These are phyloP conservation scores for Porphyrellus cyaneotinctus DNA, from an alignment of 768 basidiomycete species.

Conservation along the genomic window DNA sequence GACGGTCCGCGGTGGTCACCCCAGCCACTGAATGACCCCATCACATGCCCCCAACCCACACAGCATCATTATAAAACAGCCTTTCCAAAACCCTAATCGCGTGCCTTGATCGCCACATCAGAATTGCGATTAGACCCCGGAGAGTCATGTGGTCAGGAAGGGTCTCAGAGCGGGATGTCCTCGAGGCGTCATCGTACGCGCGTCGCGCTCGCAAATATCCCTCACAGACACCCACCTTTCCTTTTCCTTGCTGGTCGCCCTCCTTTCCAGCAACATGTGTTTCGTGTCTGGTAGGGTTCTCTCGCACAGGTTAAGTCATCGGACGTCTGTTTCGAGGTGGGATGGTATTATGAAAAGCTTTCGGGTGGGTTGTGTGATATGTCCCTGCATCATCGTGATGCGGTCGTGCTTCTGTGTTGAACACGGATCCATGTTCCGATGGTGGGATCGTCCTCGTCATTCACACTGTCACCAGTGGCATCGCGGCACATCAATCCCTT, in stretches of 20 bases:
- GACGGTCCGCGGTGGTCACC: neutral
- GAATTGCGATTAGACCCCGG: neutral
- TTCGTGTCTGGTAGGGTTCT: neutral
- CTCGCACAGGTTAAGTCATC: neutral
- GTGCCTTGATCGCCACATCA: slow-evolving; percentile 4
- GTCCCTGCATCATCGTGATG: slow-evolving; percentile 4
- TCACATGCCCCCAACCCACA: neutral
- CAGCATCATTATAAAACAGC: neutral
- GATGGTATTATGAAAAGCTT: neutral
- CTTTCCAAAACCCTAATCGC: neutral
- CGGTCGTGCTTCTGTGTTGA: neutral
- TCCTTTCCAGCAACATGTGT: no score
- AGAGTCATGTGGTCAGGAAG: neutral
- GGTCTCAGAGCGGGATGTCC: no score
- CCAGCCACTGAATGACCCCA: neutral
- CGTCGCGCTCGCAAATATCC: slow-evolving; percentile 6
- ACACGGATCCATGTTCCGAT: neutral
- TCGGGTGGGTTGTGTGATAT: neutral
- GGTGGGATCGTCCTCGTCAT: neutral
- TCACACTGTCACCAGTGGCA: neutral
- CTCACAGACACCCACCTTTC: neutral
- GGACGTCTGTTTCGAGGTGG: neutral
- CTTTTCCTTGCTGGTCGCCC: no score
- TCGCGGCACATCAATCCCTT: neutral
- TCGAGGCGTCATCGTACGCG: neutral